A percentile compares a stretch with the other conserved stretches of the same genome.
Conservation (phyloP, 371 early-diverging fungal genomes). For the Saksenaea oblongispora region DNA sequence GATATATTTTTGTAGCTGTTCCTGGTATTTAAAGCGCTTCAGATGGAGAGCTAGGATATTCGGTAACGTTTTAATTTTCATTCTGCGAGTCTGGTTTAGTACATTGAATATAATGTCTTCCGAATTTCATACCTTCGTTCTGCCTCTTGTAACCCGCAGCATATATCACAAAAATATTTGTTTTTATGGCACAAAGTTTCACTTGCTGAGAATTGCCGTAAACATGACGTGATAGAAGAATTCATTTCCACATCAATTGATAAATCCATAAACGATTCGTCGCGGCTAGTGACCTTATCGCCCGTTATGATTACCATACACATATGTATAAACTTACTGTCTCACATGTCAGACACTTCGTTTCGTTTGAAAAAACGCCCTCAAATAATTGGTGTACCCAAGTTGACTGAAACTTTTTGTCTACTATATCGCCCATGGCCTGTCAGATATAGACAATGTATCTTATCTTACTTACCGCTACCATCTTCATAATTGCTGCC, state of each 20-base stretch:
- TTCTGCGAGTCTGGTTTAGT: slow-evolving; percentile 52
- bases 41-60: slow-evolving; percentile 94
- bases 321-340: slow-evolving; percentile 55
- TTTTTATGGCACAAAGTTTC: slow-evolving; percentile 93
- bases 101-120: not conserved
- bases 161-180: slow-evolving; percentile 96
- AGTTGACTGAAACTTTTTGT: slow-evolving; percentile 42
- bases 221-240: slow-evolving; percentile 89
- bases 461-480: not conserved
- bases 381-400: slow-evolving; percentile 98
- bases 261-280: slow-evolving; percentile 94
- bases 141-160: slow-evolving; percentile 94
- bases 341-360: slow-evolving; percentile 94
- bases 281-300: slow-evolving; percentile 84
- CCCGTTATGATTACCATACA: not conserved
- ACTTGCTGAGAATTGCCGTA: slow-evolving; percentile 91
- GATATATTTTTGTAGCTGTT: slow-evolving; percentile 84
- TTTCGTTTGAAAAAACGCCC: slow-evolving; percentile 94
- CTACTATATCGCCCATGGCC: not conserved
- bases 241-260: slow-evolving; percentile 96
- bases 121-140: slow-evolving; percentile 70
- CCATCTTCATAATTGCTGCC: slow-evolving; percentile 1
- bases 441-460: not conserved
- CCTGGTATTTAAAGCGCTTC: slow-evolving; percentile 97
- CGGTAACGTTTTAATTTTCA: slow-evolving; percentile 93